Conservation (phyloP, 164 flowering plant genomes). For the Sextonia rubra region DNA sequence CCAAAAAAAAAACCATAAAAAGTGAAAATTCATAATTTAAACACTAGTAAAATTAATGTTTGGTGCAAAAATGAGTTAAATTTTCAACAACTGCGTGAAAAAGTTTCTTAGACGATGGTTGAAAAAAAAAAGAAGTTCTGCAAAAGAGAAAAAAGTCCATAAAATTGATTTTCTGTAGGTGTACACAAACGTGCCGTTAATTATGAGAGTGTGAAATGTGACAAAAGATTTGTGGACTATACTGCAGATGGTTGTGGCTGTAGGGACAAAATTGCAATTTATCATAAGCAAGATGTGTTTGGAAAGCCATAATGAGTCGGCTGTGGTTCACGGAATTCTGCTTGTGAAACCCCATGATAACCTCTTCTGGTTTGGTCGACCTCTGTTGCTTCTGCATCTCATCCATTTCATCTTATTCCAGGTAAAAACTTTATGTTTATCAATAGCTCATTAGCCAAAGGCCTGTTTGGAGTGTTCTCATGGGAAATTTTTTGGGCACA, state of each 20-base stretch:
- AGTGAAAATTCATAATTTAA: too few species aligned
- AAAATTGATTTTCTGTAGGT: too few species aligned
- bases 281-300: constrained; percentile 60
- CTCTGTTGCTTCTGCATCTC: constrained; percentile 42
- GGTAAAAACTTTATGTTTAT: constrained; percentile 20
- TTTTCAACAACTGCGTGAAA: too few species aligned
- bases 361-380: constrained; percentile 59
- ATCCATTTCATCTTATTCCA: constrained; percentile 51
- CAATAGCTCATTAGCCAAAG: too few species aligned
- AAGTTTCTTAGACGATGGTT: too few species aligned
- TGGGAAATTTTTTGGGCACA: background rate
- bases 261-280: constrained; percentile 61
- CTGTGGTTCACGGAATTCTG: constrained; percentile 47
- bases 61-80: too few species aligned
- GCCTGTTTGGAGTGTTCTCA: background rate
- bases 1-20: too few species aligned
- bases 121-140: too few species aligned
- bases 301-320: constrained; percentile 28
- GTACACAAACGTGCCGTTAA: too few species aligned
- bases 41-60: too few species aligned
- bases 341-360: constrained; percentile 53
- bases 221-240: background rate
- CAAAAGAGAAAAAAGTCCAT: too few species aligned
- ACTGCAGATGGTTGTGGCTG: constrained; percentile 37
- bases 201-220: background rate